Percentiles rank a stretch among this genome's conserved stretches.
Conservation (phyloP, 2,329 filamentous ascomycete species). For the Colletotrichum euphorbiae region DNA sequence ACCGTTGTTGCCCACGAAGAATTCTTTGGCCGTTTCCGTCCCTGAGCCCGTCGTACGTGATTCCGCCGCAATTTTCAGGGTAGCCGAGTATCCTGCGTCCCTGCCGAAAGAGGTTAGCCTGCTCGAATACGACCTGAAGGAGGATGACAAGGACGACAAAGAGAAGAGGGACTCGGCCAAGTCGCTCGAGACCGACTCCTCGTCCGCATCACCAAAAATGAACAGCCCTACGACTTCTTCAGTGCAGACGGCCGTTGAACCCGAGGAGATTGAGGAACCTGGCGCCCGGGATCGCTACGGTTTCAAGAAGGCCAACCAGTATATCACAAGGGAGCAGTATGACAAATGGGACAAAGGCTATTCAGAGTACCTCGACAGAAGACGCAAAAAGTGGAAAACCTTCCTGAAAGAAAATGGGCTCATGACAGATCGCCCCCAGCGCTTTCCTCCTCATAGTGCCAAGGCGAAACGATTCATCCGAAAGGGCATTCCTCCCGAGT, state of each 20-base stretch:
- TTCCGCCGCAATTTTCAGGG: constrained; percentile 53
- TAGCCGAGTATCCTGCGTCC: constrained; percentile 53
- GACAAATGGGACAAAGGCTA: constrained; percentile 85
- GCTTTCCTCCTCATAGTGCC: constrained; percentile 82
- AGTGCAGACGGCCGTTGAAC: constrained; percentile 44
- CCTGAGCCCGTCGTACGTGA: constrained; percentile 45
- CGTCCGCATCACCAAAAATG: constrained; percentile 41
- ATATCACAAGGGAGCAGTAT: constrained; percentile 81
- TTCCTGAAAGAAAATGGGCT: constrained; percentile 83
- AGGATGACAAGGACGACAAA: constrained; percentile 40
- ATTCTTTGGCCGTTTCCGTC: constrained; percentile 38
- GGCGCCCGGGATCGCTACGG: constrained; percentile 82
- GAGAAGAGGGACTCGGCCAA: constrained; percentile 66
- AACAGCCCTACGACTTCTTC: constrained; percentile 31
- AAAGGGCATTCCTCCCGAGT: constrained; percentile 93
- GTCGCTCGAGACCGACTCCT: constrained; percentile 47
- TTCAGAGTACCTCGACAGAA: constrained; percentile 77
- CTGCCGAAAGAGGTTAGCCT: constrained; percentile 45
- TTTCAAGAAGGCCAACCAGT: constrained; percentile 88
- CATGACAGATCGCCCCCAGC: constrained; percentile 75
- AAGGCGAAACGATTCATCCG: constrained; percentile 92
- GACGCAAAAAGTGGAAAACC: constrained; percentile 84
- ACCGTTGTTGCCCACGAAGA: constrained; percentile 45
- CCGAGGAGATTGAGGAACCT: constrained; percentile 59
- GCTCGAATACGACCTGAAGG: constrained; percentile 43